These are phyloP conservation scores for Populus alba DNA, from an alignment of 345 rosid genomes.

Conservation along the genomic window DNA sequence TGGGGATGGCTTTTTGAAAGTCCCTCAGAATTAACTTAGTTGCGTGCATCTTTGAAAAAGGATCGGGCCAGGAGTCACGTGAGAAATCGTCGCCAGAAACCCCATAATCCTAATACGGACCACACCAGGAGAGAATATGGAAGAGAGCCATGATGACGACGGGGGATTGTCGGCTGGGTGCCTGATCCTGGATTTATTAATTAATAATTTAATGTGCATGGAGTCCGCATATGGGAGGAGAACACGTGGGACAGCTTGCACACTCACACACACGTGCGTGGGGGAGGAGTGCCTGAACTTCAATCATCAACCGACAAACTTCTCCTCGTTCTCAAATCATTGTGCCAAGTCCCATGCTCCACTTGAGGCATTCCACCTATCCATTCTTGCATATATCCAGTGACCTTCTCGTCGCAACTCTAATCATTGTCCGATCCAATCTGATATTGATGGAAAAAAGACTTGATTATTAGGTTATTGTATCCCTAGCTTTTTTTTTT, in stretches of 20 bases:
- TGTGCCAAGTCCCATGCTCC: not conserved
- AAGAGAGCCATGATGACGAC: not conserved
- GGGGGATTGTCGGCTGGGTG: not conserved
- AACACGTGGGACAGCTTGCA: slow-evolving; percentile 16
- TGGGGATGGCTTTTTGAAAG: too few species aligned
- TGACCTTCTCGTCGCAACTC: too few species aligned
- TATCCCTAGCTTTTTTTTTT: too few species aligned
- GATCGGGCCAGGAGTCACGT: not conserved
- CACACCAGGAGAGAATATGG: not conserved
- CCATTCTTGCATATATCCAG: too few species aligned
- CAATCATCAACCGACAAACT: slow-evolving; percentile 3
- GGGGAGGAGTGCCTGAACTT: not conserved
- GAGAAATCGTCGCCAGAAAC: not conserved
- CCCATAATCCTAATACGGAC: not conserved
- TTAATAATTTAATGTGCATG: not conserved
- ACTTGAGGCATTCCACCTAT: too few species aligned
- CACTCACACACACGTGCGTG: slow-evolving; percentile 8
- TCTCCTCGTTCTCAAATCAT: not conserved
- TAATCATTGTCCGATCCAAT: too few species aligned
- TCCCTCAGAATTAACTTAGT: not conserved
- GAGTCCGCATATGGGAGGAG: not conserved
- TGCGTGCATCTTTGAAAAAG: not conserved
- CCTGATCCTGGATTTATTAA: not conserved
- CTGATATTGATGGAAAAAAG: too few species aligned
- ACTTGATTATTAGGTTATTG: too few species aligned